phyloP scores from a whole-genome alignment of 108 stramenopile species.

The Pelagomonas calceolata region DNA sequence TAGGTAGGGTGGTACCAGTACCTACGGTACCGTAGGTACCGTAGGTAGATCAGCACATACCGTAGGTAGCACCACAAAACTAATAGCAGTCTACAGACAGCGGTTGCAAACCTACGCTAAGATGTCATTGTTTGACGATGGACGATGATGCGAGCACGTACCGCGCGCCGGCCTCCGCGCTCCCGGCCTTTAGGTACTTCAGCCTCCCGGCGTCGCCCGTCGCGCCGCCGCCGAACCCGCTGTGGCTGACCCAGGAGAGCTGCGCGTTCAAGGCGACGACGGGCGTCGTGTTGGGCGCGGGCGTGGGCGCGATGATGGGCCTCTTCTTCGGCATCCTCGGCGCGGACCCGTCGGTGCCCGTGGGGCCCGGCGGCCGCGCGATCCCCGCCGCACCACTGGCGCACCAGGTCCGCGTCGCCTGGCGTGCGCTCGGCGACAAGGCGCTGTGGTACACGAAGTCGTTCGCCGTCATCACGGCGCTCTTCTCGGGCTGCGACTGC shows the following conservation, averaged over 20 bases:
- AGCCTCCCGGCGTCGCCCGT: not conserved
- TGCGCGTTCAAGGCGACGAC: constrained; percentile 73
- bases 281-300: constrained; percentile 68
- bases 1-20: too few relatives aligned
- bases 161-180: too few relatives aligned
- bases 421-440: constrained; percentile 67
- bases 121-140: too few relatives aligned
- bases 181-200: too few relatives aligned
- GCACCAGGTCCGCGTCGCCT: constrained; percentile 49
- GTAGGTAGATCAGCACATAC: too few relatives aligned
- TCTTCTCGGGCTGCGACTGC: constrained; percentile 4
- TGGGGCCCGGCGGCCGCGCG: not conserved
- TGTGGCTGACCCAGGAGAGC: constrained; percentile 24
- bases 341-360: constrained; percentile 61
- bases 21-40: too few relatives aligned
- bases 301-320: constrained; percentile 74
- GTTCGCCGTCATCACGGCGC: constrained; percentile 78
- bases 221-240: not conserved
- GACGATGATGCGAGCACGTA: too few relatives aligned
- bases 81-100: too few relatives aligned
- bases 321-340: constrained; percentile 75
- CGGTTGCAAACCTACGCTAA: too few relatives aligned
- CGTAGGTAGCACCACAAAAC: too few relatives aligned
- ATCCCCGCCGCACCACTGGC: not conserved
- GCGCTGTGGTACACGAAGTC: constrained; percentile 69